Conservation (phyloP, 495 filamentous ascomycete species). For the Oleoguttula mirabilis region DNA sequence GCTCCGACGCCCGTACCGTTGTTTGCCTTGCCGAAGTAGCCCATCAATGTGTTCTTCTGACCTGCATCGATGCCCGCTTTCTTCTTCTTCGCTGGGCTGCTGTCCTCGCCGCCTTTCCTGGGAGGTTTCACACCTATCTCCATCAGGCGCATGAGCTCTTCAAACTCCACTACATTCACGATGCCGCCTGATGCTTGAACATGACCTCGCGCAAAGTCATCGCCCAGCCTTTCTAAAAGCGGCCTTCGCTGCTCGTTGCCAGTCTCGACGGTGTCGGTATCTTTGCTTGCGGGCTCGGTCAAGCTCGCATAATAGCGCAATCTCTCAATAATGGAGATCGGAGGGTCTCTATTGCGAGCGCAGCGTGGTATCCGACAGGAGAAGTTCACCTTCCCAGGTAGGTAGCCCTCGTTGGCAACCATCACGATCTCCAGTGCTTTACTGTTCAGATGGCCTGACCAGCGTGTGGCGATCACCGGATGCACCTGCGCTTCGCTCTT, state of each 20-base stretch:
- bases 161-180: constrained; percentile 45
- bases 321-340: constrained; percentile 44
- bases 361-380: constrained; percentile 43
- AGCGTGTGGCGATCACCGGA: constrained; percentile 46
- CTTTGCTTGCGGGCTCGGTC: constrained; percentile 16
- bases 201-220: constrained; percentile 46
- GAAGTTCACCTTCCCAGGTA: constrained; percentile 44
- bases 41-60: constrained; percentile 39
- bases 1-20: neutral
- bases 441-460: constrained; percentile 41
- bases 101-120: constrained; percentile 22
- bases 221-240: constrained; percentile 38
- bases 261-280: neutral
- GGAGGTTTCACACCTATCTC: constrained; percentile 38
- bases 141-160: constrained; percentile 43
- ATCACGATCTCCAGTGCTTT: constrained; percentile 43
- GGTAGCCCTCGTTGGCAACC: constrained; percentile 48
- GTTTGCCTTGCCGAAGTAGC: constrained; percentile 31
- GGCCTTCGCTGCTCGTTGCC: constrained; percentile 24
- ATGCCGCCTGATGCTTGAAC: constrained; percentile 48
- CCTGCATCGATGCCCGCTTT: constrained; percentile 15
- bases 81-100: constrained; percentile 25
- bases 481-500: constrained; percentile 43
- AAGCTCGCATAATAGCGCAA: constrained; percentile 34
- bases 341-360: constrained; percentile 33